phyloP scores from a whole-genome alignment of 192 early-diverging fungal genomes.

The Coemansia sp. region DNA sequence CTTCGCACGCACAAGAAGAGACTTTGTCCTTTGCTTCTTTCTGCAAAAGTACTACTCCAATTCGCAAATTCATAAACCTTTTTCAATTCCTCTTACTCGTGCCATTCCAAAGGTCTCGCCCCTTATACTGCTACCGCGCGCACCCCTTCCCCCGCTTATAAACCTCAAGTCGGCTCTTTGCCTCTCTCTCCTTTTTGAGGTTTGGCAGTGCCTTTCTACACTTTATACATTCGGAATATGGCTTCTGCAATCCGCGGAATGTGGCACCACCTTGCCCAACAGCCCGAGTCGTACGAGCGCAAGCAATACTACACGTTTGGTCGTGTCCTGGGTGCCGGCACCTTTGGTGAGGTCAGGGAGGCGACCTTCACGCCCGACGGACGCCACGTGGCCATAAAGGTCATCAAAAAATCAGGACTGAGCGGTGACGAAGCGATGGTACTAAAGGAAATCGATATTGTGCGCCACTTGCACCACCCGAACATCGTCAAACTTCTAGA shows the following conservation, averaged over 20 bases:
- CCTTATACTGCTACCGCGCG: neutral
- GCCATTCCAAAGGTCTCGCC: neutral
- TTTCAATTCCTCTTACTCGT: neutral
- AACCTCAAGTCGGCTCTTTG: neutral
- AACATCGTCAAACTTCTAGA: slow-evolving; percentile 84
- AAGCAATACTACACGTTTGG: slow-evolving; percentile 70
- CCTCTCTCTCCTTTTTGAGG: neutral
- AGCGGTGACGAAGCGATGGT: slow-evolving; percentile 86
- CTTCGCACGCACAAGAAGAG: neutral
- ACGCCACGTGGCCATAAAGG: slow-evolving; percentile 84
- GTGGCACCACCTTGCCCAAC: slow-evolving; percentile 50
- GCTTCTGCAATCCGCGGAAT: slow-evolving; percentile 50
- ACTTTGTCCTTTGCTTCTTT: neutral
- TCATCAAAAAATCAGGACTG: slow-evolving; percentile 86
- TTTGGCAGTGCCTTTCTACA: neutral
- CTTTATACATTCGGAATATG: slow-evolving; percentile 16
- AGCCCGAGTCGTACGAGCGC: slow-evolving; percentile 62
- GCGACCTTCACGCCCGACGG: slow-evolving; percentile 69
- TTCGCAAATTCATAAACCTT: neutral
- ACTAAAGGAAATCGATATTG: slow-evolving; percentile 85
- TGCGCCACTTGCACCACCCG: slow-evolving; percentile 79
- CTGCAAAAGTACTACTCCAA: neutral
- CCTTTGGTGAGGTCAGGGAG: slow-evolving; percentile 72
- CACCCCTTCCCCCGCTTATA: neutral
- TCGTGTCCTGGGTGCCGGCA: slow-evolving; percentile 63